Evolutionary conservation across 495 filamentous ascomycete genomes (phyloP).

Genomic region (Cairneyella variabilis): DNA sequence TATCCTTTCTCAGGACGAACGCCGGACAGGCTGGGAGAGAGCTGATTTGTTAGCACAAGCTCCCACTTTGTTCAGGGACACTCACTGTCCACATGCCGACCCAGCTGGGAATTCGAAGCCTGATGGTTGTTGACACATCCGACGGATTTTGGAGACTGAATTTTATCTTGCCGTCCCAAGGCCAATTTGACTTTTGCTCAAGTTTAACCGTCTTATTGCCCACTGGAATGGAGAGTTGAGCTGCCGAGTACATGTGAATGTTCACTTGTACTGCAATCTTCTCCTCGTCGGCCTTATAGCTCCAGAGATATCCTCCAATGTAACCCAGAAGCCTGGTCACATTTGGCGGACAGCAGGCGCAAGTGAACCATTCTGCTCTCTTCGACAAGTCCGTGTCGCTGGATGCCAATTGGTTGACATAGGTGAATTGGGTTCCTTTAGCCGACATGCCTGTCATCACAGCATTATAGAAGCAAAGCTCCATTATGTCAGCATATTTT

Average conservation of each 20-base stretch:
- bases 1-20: constrained; percentile 42
- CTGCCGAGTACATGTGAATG: constrained; percentile 50
- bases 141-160: constrained; percentile 35
- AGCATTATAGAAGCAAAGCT: constrained; percentile 56
- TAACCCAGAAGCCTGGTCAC: constrained; percentile 47
- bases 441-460: constrained; percentile 49
- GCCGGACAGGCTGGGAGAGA: constrained; percentile 24
- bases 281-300: constrained; percentile 26
- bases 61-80: constrained; percentile 3
- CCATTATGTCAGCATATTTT: constrained; percentile 55
- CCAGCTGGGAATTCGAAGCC: constrained; percentile 50
- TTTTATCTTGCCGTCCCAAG: constrained; percentile 47
- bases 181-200: constrained; percentile 49
- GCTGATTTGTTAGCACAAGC: constrained; percentile 14
- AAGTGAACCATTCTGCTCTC: constrained; percentile 50
- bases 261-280: constrained; percentile 35
- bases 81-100: constrained; percentile 39
- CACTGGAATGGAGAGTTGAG: constrained; percentile 37
- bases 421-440: constrained; percentile 51
- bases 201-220: constrained; percentile 35
- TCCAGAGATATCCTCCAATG: constrained; percentile 53
- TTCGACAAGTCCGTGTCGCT: constrained; percentile 40
- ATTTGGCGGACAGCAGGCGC: constrained; percentile 57
- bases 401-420: constrained; percentile 54
- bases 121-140: constrained; percentile 33